These are phyloP conservation scores for Lagenidium giganteum DNA, from an alignment of 352 stramenopile species.

Conservation along the genomic window DNA sequence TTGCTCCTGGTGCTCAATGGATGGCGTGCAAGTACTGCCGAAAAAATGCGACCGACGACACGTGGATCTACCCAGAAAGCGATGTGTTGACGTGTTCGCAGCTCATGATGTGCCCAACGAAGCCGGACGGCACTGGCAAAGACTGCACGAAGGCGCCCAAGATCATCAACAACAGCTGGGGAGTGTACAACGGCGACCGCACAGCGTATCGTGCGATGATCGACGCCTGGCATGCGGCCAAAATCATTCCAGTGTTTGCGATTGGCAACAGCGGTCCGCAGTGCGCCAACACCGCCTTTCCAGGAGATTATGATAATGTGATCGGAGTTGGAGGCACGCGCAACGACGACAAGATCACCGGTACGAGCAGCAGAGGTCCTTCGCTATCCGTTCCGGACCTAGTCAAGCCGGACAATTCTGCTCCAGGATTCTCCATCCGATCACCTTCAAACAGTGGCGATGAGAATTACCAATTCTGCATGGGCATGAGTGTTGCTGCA, in stretches of 20 bases:
- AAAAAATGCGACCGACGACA: neutral
- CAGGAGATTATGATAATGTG: constrained; percentile 11
- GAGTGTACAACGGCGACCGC: neutral
- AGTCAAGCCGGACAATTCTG: constrained; percentile 48
- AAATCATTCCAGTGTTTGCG: constrained; percentile 18
- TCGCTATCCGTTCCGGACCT: constrained; percentile 25
- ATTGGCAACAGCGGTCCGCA: constrained; percentile 11
- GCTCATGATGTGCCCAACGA: constrained; percentile 21
- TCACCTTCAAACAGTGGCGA: constrained; percentile 39
- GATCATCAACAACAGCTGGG: constrained; percentile 25
- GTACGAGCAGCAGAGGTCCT: no score
- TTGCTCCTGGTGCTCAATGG: constrained; percentile 15
- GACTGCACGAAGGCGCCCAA: constrained; percentile 17
- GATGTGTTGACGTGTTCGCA: constrained; percentile 17
- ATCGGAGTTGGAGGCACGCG: constrained; percentile 16
- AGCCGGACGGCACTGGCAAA: constrained; percentile 7
- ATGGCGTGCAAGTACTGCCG: constrained; percentile 19
- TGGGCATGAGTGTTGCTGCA: constrained; percentile 56
- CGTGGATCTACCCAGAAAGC: constrained; percentile 3
- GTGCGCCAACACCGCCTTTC: constrained; percentile 6
- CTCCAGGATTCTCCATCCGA: constrained; percentile 36
- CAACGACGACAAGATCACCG: no score
- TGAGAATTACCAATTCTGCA: constrained; percentile 45
- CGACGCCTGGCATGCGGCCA: constrained; percentile 7
- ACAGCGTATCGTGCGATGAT: constrained; percentile 2